Conservation (phyloP, 371 early-diverging fungal species). For the Apophysomyces ossiformis region DNA sequence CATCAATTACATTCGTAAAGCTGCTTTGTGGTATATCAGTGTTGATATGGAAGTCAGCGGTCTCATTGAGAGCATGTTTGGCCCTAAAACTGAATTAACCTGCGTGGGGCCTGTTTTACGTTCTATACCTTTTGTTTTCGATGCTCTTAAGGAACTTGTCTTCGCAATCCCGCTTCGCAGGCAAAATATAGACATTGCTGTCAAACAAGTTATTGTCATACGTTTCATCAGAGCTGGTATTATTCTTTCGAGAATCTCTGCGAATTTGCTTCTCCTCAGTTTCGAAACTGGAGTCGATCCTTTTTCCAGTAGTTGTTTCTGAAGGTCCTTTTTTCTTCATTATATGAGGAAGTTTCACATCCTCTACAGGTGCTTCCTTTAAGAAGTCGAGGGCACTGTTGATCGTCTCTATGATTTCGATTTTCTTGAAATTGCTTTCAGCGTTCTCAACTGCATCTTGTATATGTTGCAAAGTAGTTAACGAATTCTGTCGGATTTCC, state of each 20-base stretch:
- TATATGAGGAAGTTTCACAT: not conserved
- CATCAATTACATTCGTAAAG: too few relatives aligned
- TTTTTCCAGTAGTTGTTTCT: not conserved
- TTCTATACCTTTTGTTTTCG: not conserved
- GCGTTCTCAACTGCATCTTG: too few relatives aligned
- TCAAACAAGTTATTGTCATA: too few relatives aligned
- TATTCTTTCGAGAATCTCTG: not conserved
- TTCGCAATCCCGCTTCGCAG: not conserved
- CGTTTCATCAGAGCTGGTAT: too few relatives aligned
- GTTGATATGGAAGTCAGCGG: too few relatives aligned
- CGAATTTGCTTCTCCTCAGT: not conserved
- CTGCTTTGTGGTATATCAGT: too few relatives aligned
- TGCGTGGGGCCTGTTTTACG: not conserved
- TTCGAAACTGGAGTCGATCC: not conserved
- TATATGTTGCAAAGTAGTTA: not conserved
- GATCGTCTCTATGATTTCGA: not conserved
- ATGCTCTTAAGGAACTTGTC: not conserved
- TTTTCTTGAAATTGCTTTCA: too few relatives aligned
- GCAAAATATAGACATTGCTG: not conserved
- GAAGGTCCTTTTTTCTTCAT: not conserved
- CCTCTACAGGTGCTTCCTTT: not conserved
- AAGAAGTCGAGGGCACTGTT: not conserved
- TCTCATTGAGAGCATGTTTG: not conserved
- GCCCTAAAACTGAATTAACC: not conserved
- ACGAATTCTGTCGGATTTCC: not conserved